Percentiles rank a stretch among this genome's conserved stretches.
Conservation (phyloP, 148 eudicot species). For the Talinum fruticosum region DNA sequence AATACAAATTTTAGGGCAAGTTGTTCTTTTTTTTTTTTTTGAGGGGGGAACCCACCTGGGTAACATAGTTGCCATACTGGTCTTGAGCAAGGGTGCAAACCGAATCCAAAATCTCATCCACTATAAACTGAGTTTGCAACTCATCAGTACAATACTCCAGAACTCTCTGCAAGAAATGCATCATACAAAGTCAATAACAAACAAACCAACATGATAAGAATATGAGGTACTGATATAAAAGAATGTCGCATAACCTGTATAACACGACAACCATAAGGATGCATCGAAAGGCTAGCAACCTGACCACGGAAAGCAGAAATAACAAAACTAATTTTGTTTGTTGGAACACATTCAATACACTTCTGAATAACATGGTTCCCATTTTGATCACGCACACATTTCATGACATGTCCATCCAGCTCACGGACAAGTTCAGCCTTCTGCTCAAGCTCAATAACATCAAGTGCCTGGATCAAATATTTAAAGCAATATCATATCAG, state of each 20-base stretch:
- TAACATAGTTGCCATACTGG: conserved; percentile 94
- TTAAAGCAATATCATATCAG: conserved; percentile 4
- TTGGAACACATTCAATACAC: conserved; percentile 84
- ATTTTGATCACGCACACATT: conserved; percentile 92
- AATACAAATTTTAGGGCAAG: neutral
- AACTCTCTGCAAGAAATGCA: conserved; percentile 54
- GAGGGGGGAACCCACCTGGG: conserved; percentile 55
- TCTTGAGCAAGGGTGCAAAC: conserved; percentile 81
- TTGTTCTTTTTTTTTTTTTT: neutral
- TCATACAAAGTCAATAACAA: conserved; percentile 8
- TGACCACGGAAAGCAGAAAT: conserved; percentile 73
- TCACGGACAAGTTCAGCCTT: conserved; percentile 71
- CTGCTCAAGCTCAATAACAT: conserved; percentile 84
- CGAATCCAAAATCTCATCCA: conserved; percentile 87
- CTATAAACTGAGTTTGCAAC: conserved; percentile 61
- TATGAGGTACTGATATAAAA: neutral
- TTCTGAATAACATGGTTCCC: conserved; percentile 95
- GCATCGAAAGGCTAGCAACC: conserved; percentile 73
- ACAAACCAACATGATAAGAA: neutral
- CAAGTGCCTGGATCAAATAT: conserved; percentile 67
- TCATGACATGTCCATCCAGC: conserved; percentile 82
- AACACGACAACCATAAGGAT: conserved; percentile 97
- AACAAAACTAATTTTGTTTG: conserved; percentile 63
- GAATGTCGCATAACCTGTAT: conserved; percentile 57
- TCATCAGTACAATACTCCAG: conserved; percentile 76